These are phyloP conservation scores for Sabuloglossum arenarium DNA, from an alignment of 495 filamentous ascomycete genomes.

Conservation along the genomic window DNA sequence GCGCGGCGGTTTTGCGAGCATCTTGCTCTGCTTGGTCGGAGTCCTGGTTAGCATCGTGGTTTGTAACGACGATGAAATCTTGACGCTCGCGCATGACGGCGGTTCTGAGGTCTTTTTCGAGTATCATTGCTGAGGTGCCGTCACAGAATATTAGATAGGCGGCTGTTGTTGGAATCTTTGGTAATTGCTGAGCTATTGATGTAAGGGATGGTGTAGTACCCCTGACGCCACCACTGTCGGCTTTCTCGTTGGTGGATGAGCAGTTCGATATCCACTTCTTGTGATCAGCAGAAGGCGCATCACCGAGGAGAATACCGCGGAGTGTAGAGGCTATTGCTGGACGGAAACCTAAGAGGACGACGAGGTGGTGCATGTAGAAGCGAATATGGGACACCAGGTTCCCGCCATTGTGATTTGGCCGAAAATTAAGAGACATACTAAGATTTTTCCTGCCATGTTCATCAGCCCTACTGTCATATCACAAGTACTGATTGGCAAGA, in stretches of 20 bases:
- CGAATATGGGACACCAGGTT: constrained; percentile 16
- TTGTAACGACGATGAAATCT: constrained; percentile 35
- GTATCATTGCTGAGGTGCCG: constrained; percentile 20
- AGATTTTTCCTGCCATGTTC: constrained; percentile 23
- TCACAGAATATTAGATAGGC: constrained; percentile 38
- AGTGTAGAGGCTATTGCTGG: constrained; percentile 34
- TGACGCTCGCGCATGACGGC: constrained; percentile 19
- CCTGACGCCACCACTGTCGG: too few species aligned
- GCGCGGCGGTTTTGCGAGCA: constrained; percentile 7
- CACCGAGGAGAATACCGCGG: constrained; percentile 22
- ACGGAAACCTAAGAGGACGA: constrained; percentile 34
- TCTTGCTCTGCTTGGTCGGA: constrained; percentile 6
- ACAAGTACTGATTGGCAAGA: constrained; percentile 2
- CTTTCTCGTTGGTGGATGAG: too few species aligned
- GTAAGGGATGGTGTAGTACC: constrained; percentile 10
- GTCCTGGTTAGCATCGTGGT: constrained; percentile 23
- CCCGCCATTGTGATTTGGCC: constrained; percentile 30
- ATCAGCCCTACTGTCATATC: too few species aligned
- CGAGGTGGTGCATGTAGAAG: constrained; percentile 27
- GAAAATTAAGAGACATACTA: constrained; percentile 43
- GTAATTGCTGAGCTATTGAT: constrained; percentile 16
- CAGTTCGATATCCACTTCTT: not conserved
- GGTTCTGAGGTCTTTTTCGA: constrained; percentile 36
- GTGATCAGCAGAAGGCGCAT: constrained; percentile 1
- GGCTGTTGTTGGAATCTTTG: constrained; percentile 24